Evolutionary conservation across 257 asterid species (phyloP).

Genomic region (Datura wrightii): DNA sequence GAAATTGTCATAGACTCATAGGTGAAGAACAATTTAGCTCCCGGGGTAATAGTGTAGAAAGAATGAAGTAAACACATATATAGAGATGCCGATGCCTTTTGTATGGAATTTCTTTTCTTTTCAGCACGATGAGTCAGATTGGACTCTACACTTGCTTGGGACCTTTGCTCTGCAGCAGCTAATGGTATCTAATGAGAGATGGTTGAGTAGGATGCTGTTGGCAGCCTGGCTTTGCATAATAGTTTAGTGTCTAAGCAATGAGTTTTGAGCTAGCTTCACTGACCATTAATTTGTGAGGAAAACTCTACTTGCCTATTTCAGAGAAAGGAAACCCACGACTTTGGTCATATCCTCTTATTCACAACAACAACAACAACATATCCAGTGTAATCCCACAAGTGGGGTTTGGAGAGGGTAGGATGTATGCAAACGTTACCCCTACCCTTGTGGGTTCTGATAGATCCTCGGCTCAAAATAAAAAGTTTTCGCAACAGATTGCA

Average conservation of each 20-base stretch:
- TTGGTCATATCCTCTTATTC: conserved; percentile 1
- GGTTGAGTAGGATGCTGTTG: background rate
- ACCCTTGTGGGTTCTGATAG: too few species aligned
- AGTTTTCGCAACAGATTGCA: too few species aligned
- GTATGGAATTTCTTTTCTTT: background rate
- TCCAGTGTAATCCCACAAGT: too few species aligned
- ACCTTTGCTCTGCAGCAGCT: background rate
- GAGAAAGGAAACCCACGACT: background rate
- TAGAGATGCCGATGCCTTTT: background rate
- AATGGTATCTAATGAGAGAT: conserved; percentile 1
- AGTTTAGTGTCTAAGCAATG: background rate
- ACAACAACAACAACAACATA: background rate
- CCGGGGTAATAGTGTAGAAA: background rate
- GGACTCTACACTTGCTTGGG: background rate
- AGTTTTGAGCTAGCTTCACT: background rate
- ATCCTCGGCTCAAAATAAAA: too few species aligned
- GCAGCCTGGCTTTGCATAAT: background rate
- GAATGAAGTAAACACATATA: background rate
- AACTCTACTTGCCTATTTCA: background rate
- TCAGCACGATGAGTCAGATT: background rate
- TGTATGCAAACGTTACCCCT: too few species aligned
- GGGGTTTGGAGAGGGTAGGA: too few species aligned
- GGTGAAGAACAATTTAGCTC: background rate
- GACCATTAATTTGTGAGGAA: background rate
- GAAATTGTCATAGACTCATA: background rate